Percentiles rank a stretch among this genome's conserved stretches.
Conservation (phyloP, 257 asterid genomes). For the Datura wrightii region DNA sequence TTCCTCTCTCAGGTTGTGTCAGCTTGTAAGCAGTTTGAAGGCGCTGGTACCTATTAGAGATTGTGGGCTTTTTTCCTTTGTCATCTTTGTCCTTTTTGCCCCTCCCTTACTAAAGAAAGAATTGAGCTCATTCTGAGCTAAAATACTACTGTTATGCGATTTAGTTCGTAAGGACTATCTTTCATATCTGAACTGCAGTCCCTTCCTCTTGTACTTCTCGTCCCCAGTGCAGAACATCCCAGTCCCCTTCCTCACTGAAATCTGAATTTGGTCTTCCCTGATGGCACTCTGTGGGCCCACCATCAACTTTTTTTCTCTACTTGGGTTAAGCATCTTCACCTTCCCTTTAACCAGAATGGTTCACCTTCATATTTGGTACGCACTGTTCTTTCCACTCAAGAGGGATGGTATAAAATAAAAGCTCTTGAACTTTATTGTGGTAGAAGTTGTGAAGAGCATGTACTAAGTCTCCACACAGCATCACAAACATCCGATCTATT, state of each 20-base stretch:
- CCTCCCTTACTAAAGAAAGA: neutral
- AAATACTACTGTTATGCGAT: neutral
- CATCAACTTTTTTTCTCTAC: neutral
- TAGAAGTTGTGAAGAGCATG: slow-evolving; percentile 1
- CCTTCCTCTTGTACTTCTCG: neutral
- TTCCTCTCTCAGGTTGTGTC: neutral
- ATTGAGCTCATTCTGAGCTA: neutral
- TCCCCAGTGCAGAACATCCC: neutral
- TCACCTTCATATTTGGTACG: neutral
- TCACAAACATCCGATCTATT: slow-evolving; percentile 10
- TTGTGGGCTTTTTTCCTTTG: neutral
- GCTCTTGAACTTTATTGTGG: neutral
- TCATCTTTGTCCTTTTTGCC: neutral
- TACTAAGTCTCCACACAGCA: neutral
- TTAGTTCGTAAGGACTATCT: neutral
- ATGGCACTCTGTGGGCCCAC: neutral
- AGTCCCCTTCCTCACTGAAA: slow-evolving; percentile 10
- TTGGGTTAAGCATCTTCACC: slow-evolving; percentile 1
- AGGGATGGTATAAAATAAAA: neutral
- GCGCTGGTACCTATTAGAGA: neutral
- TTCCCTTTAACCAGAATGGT: neutral
- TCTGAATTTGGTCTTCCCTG: neutral
- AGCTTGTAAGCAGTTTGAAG: neutral
- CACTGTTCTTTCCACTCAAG: neutral
- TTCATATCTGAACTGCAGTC: slow-evolving; percentile 6